Evolutionary conservation across 176 grass and related monocot genomes (phyloP), one percentile per base, ranked within the genome.

Genomic region (Leersia perrieri): DNA sequence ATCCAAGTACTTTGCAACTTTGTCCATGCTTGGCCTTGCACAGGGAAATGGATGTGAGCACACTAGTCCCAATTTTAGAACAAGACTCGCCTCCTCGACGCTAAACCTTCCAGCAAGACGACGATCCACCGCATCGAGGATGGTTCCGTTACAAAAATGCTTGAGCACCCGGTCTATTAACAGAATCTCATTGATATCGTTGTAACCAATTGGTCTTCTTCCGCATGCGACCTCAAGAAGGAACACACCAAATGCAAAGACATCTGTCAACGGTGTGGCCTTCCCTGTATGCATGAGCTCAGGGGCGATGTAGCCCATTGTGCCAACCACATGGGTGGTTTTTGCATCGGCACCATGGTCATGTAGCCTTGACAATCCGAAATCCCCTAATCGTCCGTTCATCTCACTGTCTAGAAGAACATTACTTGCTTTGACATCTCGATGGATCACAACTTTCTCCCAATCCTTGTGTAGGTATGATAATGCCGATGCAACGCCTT

Each of bases 391-490:
- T 51, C 16, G 16, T 51, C 16, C 16, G 20, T 51, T 51, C 16
- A 51, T 51, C 45, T 51, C 16, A 16, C 16, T 51, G 5, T 51
- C 16, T 2, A 51, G 45, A 51, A 51, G 16, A 20, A 51, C 5
- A 1, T 51, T 51, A 1, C 45, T 51, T 20, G 16, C 5, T 16
- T 20, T 51, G 1, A 51, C 16, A 34, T 88, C 87, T 39, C 87
- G 68, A 47, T 88, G 81, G 10, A 88, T 68, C 18, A 83, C 68
- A 0, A 83, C 23, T 31, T 88, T 31, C 68, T 83, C 80, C 80
- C 80, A 88, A 1, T 45, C 86, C 38, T 87, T 79, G 4, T 87
- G 85, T 0, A 87, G 51, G 14, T 87, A 82, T 2, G 71, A 11
- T 0, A 87, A 58, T 4, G 64, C 66, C 3, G 85, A 55, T 0